Base-by-base conservation (phyloP, 345 rosid genomes). In the Syzygium grande region DNA sequence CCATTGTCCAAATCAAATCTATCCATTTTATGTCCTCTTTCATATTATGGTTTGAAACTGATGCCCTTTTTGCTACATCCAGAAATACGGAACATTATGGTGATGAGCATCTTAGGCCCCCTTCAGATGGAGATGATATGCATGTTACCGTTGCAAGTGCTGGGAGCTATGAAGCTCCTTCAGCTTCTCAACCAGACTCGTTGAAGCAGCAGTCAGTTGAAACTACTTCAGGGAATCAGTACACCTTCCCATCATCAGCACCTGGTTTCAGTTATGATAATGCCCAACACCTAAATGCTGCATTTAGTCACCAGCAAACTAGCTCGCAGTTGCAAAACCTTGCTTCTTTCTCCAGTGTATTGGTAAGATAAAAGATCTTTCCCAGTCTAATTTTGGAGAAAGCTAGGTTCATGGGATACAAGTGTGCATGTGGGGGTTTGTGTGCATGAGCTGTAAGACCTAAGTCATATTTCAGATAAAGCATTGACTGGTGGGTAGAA, bases 1-100 rank as follows among this genome's bases (percentile, higher is more conserved):
- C 88, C 90, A 63, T 56, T 58, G 51, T 27, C 21, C 21, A 34
- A 68, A 41, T 34, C 13, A 68, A 56, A 55, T 56, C n/a, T 23
- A 52, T 59, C 16, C 52, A 51, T 59, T 79, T 65, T 73, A 52
- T 58, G 61, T 86, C 1, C 34, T 59, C 30, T 46, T 53, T 38
- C 41, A 84, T 46, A 43, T 87, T 87, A 41, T 27, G 51, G 52
- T 46, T 73, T 77, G 56, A 85, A 55, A 46, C 84, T 87, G 79
- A 53, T 38, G 29, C 79, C 38, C 51, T 52, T 23, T 6, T 55
- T 22, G 85, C 79, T 88, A 73, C 79, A 87, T 88, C 88, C 92
- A 98, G 99, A 92, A 93, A 92, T 91, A 89, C 93, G 0, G 98
- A 95, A 84, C 97, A 91, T 90, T 95, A 93, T 90, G 96, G 89